These are phyloP conservation scores for Paramyrothecium roridum DNA, from an alignment of 2,329 filamentous ascomycete genomes.

Conservation along the genomic window DNA sequence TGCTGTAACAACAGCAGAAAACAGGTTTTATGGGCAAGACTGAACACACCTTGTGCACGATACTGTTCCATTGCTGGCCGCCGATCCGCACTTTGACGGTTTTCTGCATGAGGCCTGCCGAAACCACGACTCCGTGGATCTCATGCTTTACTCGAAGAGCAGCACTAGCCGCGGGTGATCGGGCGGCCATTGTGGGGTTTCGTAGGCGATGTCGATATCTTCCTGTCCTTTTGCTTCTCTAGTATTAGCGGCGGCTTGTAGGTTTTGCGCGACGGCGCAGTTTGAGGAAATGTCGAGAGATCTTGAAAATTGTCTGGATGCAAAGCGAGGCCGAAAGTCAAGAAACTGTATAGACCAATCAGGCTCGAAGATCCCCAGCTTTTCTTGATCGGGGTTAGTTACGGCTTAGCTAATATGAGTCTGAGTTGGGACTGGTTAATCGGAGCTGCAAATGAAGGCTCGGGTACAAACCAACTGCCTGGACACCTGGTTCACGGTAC, in stretches of 20 bases:
- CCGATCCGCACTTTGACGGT: conserved; percentile 77
- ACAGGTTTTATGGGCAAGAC: neutral
- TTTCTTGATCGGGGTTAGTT: too few species aligned
- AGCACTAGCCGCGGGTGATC: conserved; percentile 34
- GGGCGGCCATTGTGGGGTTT: neutral
- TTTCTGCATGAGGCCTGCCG: conserved; percentile 72
- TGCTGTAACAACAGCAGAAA: neutral
- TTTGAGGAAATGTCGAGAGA: too few species aligned
- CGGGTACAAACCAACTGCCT: too few species aligned
- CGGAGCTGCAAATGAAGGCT: too few species aligned
- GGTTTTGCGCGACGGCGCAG: too few species aligned
- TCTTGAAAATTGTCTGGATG: too few species aligned
- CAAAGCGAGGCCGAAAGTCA: too few species aligned
- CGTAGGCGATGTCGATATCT: neutral
- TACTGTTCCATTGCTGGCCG: conserved; percentile 67
- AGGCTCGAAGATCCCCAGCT: too few species aligned
- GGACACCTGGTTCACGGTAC: too few species aligned
- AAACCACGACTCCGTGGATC: conserved; percentile 69
- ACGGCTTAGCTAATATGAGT: too few species aligned
- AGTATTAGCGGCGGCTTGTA: neutral
- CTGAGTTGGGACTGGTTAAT: too few species aligned
- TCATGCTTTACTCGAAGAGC: conserved; percentile 45
- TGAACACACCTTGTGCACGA: conserved; percentile 65
- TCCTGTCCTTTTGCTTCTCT: neutral
- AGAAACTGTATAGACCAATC: too few species aligned